phyloP scores from a whole-genome alignment of 352 stramenopile species.

The Globisporangium nodosum region DNA sequence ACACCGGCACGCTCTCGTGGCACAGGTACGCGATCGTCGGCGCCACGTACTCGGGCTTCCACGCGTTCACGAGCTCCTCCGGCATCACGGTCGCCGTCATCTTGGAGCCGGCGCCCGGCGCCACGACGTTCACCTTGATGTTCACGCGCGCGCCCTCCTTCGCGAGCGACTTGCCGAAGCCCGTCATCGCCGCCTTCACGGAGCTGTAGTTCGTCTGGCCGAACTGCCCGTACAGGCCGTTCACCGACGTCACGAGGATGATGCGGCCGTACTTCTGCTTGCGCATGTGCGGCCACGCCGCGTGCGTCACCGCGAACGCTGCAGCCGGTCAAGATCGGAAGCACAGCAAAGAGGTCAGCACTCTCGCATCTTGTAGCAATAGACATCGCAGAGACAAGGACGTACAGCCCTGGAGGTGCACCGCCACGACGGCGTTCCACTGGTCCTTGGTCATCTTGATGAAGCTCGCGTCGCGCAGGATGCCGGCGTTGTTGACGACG shows the following conservation, averaged over 20 bases:
- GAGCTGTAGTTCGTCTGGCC: conserved; percentile 89
- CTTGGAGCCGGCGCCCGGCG: conserved; percentile 76
- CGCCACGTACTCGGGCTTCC: conserved; percentile 87
- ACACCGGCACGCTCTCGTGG: conserved; percentile 74
- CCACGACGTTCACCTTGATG: conserved; percentile 89
- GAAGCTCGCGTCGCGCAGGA: conserved; percentile 90
- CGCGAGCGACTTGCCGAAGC: conserved; percentile 89
- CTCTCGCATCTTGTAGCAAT: not conserved
- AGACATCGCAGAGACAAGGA: conserved; percentile 5
- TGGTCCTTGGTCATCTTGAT: conserved; percentile 87
- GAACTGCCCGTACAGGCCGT: conserved; percentile 89
- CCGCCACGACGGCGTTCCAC: conserved; percentile 81
- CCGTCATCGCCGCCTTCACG: conserved; percentile 90
- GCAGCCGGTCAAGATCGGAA: not conserved
- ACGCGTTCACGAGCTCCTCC: conserved; percentile 70
- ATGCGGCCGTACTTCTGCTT: conserved; percentile 88
- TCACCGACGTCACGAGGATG: conserved; percentile 32
- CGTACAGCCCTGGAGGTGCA: conserved; percentile 85
- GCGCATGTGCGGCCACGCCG: conserved; percentile 85
- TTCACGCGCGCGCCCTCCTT: conserved; percentile 77
- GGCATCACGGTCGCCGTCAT: conserved; percentile 88
- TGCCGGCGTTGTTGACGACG: conserved; percentile 92
- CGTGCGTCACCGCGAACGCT: conserved; percentile 79
- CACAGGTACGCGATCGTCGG: conserved; percentile 82
- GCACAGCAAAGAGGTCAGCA: not conserved